phyloP scores from a whole-genome alignment of 139 green algal genomes.

The Deuterostichococcus epilithicus region DNA sequence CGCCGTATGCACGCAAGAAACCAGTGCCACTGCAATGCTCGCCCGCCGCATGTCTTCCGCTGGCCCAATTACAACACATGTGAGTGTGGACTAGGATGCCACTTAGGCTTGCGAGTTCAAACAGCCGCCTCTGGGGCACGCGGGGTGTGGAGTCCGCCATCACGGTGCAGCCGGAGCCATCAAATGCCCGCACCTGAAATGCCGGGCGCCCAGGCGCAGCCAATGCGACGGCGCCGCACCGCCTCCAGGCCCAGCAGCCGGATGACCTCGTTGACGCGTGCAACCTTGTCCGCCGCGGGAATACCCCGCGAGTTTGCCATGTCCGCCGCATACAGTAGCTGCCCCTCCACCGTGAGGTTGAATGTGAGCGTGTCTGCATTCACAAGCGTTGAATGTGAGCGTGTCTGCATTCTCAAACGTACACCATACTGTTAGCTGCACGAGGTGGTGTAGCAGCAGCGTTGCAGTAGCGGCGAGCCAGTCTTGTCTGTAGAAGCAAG shows the following conservation, averaged over 20 bases:
- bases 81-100: background rate
- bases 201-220: slow-evolving; percentile 9
- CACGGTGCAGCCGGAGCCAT: background rate
- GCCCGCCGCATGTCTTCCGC: slow-evolving; percentile 37
- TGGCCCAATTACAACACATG: background rate
- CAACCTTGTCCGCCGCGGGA: slow-evolving; percentile 40
- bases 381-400: no score
- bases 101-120: background rate
- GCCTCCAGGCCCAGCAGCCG: slow-evolving; percentile 39
- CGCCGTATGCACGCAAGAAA: no score
- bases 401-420: no score
- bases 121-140: background rate
- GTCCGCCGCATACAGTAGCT: slow-evolving; percentile 82
- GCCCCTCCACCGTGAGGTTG: slow-evolving; percentile 57
- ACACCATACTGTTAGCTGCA: no score
- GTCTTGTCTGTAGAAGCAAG: no score
- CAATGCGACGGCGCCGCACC: slow-evolving; percentile 32
- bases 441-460: no score
- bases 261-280: slow-evolving; percentile 53
- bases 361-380: slow-evolving; percentile 51
- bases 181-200: slow-evolving; percentile 29
- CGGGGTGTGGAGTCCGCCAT: background rate
- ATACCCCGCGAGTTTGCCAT: slow-evolving; percentile 57
- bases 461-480: no score
- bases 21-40: slow-evolving; percentile 52